phyloP scores from a whole-genome alignment of 148 eudicot genomes.

The Gaultheria prostrata region DNA sequence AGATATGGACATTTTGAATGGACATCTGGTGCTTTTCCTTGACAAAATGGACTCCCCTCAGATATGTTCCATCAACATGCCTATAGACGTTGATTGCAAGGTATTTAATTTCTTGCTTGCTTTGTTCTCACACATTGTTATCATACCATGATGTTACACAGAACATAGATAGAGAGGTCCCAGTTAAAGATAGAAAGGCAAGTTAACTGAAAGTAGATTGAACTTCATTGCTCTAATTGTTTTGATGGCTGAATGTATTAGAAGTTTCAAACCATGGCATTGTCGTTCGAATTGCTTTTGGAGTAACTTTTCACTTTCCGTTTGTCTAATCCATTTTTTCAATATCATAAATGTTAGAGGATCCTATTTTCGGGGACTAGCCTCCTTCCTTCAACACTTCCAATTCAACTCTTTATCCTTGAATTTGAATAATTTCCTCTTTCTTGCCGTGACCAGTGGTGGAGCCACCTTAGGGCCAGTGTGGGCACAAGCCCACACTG shows the following conservation, averaged over 20 bases:
- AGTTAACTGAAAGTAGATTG: neutral
- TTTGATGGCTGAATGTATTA: neutral
- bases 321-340: neutral
- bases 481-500: no score
- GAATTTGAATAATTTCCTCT: neutral
- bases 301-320: neutral
- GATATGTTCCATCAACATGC: slow-evolving; percentile 71
- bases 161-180: neutral
- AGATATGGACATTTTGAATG: slow-evolving; percentile 82
- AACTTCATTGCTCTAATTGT: neutral
- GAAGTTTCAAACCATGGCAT: neutral
- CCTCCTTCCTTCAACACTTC: neutral
- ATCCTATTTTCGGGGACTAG: neutral
- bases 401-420: neutral
- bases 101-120: slow-evolving; percentile 27
- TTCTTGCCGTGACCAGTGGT: no score
- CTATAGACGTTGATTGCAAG: slow-evolving; percentile 50
- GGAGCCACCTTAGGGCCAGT: no score
- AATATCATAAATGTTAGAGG: neutral
- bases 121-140: neutral
- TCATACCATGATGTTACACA: neutral
- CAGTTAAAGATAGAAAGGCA: neutral
- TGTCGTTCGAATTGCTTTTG: neutral
- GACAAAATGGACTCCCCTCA: slow-evolving; percentile 53
- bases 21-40: slow-evolving; percentile 67